These are phyloP conservation scores for Naganishia liquefaciens DNA, from an alignment of 1,284 basidiomycete genomes.

Conservation along the genomic window DNA sequence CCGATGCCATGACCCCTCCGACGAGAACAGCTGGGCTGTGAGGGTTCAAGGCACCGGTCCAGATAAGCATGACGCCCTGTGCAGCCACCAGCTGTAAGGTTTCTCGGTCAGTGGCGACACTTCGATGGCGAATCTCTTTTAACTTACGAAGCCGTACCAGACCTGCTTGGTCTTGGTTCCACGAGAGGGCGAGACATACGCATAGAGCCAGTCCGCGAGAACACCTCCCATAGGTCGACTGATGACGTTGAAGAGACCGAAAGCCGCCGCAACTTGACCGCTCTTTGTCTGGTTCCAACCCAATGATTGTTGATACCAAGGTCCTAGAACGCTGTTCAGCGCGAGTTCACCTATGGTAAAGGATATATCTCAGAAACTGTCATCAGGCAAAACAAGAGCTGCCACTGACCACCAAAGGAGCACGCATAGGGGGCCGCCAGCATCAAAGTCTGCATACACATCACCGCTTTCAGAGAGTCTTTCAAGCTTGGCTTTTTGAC, in stretches of 20 bases:
- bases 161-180: constrained; percentile 29
- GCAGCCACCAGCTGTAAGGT: constrained; percentile 19
- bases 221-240: constrained; percentile 62
- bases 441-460: constrained; percentile 52
- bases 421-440: constrained; percentile 61
- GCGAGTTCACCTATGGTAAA: constrained; percentile 59
- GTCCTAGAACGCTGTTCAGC: constrained; percentile 62
- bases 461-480: constrained; percentile 26
- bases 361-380: constrained; percentile 42
- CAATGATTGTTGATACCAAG: constrained; percentile 57
- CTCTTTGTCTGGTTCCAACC: constrained; percentile 59
- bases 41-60: constrained; percentile 28
- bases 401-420: constrained; percentile 55
- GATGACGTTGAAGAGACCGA: constrained; percentile 55
- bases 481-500: constrained; percentile 25
- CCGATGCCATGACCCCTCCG: constrained; percentile 26
- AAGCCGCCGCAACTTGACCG: constrained; percentile 57
- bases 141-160: constrained; percentile 30
- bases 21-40: constrained; percentile 14
- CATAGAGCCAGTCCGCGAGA: constrained; percentile 60
- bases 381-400: constrained; percentile 53
- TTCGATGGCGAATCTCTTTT: background rate
- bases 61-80: constrained; percentile 29
- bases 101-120: background rate
- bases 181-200: constrained; percentile 12